phyloP scores from a whole-genome alignment of 805 yeast genomes.

The Torulaspora gathmanii region DNA sequence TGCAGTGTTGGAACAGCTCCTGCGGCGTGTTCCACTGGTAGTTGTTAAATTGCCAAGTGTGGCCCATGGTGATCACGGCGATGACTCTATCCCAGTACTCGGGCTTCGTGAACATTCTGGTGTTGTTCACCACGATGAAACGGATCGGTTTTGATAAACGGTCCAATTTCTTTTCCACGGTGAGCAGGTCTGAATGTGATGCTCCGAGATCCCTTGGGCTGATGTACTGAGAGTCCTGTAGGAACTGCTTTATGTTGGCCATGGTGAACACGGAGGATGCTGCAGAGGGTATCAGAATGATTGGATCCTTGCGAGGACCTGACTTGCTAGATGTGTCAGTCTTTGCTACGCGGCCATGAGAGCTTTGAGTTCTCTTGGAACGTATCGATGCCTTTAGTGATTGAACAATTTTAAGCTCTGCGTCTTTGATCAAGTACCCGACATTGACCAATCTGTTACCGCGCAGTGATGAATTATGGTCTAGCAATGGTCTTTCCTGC shows the following conservation, averaged over 20 bases:
- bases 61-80: constrained; percentile 95
- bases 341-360: constrained; percentile 24
- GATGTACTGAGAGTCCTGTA: constrained; percentile 66
- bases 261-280: constrained; percentile 67
- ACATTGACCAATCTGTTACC: constrained; percentile 66
- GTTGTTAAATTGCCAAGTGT: constrained; percentile 90
- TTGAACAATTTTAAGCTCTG: constrained; percentile 53
- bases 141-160: constrained; percentile 31
- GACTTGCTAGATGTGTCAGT: constrained; percentile 8
- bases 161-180: constrained; percentile 33
- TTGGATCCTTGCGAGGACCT: constrained; percentile 50
- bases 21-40: constrained; percentile 83
- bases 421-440: constrained; percentile 61
- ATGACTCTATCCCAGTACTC: constrained; percentile 98
- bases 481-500: constrained; percentile 48
- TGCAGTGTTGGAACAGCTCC: constrained; percentile 70
- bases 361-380: constrained; percentile 20
- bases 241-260: constrained; percentile 59
- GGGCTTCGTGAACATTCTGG: constrained; percentile 82
- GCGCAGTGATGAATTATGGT: constrained; percentile 57
- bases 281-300: constrained; percentile 72
- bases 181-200: constrained; percentile 30
- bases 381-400: constrained; percentile 42
- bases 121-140: constrained; percentile 73
- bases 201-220: constrained; percentile 43